These are phyloP conservation scores for Cryphonectria radicalis DNA, from an alignment of 2,329 filamentous ascomycete species.

Conservation along the genomic window DNA sequence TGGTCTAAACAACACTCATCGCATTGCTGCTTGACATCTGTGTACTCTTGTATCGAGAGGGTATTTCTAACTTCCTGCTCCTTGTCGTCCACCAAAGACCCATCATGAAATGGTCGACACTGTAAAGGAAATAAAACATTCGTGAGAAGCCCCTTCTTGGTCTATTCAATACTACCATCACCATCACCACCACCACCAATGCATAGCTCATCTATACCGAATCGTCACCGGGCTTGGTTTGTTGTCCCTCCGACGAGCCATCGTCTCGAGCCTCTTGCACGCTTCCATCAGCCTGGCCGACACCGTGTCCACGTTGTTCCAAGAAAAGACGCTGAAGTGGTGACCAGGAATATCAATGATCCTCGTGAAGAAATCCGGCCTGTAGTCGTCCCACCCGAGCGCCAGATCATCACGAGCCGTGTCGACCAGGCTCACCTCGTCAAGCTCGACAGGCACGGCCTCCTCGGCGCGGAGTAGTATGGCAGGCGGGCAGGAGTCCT, in stretches of 20 bases:
- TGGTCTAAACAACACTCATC: too few species aligned
- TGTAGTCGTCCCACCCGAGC: conserved; percentile 56
- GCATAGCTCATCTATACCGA: background rate
- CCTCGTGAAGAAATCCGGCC: conserved; percentile 47
- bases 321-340: conserved; percentile 54
- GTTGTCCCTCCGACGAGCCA: background rate
- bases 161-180: too few species aligned
- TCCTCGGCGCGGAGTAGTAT: conserved; percentile 52
- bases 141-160: too few species aligned
- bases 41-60: too few species aligned
- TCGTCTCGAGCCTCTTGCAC: conserved; percentile 34
- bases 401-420: conserved; percentile 44
- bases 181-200: too few species aligned
- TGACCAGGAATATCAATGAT: conserved; percentile 56
- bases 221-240: background rate
- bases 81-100: too few species aligned
- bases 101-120: too few species aligned
- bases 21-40: too few species aligned
- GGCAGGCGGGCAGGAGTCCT: conserved; percentile 41
- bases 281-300: conserved; percentile 37
- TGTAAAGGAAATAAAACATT: too few species aligned
- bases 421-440: conserved; percentile 45
- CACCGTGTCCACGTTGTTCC: conserved; percentile 34
- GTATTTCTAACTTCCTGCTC: too few species aligned
- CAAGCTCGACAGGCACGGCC: conserved; percentile 40